Evolutionary conservation across 768 basidiomycete genomes (phyloP).

Genomic region (Hygrocybe punicea): DNA sequence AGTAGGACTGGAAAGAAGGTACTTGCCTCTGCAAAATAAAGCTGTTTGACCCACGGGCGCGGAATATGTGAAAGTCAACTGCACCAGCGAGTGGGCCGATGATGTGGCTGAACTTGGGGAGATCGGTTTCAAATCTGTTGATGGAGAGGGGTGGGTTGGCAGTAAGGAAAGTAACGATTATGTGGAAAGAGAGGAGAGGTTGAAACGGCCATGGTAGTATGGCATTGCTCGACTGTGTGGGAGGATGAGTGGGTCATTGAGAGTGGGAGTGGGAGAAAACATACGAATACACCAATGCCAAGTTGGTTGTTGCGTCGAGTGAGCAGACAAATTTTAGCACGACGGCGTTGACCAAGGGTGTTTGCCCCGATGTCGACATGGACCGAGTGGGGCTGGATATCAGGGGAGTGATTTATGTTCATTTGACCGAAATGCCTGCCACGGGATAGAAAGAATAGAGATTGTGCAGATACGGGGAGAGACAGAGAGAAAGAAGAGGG

Average conservation of each 20-base stretch:
- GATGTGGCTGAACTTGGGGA: constrained; percentile 42
- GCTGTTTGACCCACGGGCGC: constrained; percentile 35
- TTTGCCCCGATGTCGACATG: constrained; percentile 21
- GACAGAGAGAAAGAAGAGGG: constrained; percentile 12
- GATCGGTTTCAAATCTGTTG: constrained; percentile 43
- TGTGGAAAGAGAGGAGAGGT: constrained; percentile 31
- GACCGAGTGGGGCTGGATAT: constrained; percentile 19
- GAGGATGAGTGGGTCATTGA: not conserved
- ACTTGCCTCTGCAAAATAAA: constrained; percentile 37
- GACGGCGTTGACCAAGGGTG: constrained; percentile 25
- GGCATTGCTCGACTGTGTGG: not conserved
- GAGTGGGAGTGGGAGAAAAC: constrained; percentile 12
- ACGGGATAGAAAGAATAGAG: constrained; percentile 28
- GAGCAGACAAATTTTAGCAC: constrained; percentile 31
- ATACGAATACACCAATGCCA: constrained; percentile 39
- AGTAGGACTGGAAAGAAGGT: not conserved
- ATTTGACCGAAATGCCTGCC: constrained; percentile 26
- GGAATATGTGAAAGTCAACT: constrained; percentile 41
- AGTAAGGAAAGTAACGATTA: constrained; percentile 38
- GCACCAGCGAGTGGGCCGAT: constrained; percentile 37
- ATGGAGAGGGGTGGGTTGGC: constrained; percentile 30
- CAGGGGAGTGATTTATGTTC: constrained; percentile 26
- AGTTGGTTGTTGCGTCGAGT: constrained; percentile 21
- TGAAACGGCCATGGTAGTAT: not conserved
- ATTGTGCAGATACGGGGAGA: constrained; percentile 23